Conservation (phyloP, 2,329 filamentous ascomycete genomes). For the Metarhizium guizhouense region DNA sequence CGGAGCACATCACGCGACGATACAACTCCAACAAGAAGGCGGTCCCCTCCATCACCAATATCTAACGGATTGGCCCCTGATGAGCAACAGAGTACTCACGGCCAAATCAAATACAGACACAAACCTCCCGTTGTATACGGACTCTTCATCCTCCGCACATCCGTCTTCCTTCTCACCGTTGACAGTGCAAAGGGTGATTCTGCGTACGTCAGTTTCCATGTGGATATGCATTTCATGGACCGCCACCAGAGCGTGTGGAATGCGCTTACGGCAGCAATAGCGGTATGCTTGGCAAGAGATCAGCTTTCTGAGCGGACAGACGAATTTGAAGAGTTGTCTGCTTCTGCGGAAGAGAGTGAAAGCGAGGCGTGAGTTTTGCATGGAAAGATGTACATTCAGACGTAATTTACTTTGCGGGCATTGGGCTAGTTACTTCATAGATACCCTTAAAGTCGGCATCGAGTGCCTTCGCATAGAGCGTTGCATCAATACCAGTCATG, state of each 20-base stretch:
- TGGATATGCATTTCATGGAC: conserved; percentile 31
- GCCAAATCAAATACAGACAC: conserved; percentile 15
- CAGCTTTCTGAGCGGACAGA: conserved; percentile 23
- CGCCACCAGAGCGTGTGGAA: conserved; percentile 34
- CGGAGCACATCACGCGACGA: neutral
- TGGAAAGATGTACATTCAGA: neutral
- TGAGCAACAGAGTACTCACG: neutral
- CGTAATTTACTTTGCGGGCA: neutral
- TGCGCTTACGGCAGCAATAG: conserved; percentile 31
- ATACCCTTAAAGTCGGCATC: neutral
- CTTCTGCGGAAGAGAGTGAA: conserved; percentile 23
- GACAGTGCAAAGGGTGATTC: conserved; percentile 27
- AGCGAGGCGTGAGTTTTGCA: conserved; percentile 23
- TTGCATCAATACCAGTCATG: neutral
- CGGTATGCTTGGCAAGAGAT: conserved; percentile 30
- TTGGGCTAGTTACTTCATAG: neutral
- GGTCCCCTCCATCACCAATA: neutral
- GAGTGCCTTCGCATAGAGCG: neutral
- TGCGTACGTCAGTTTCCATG: conserved; percentile 32
- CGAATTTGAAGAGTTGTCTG: conserved; percentile 25
- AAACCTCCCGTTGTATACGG: conserved; percentile 33
- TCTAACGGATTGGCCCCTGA: neutral
- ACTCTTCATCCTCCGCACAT: conserved; percentile 30
- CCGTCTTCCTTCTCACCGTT: conserved; percentile 29
- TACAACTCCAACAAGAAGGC: neutral